Base-by-base conservation (phyloP, 1,284 basidiomycete species). In the Inonotus obliquus region DNA sequence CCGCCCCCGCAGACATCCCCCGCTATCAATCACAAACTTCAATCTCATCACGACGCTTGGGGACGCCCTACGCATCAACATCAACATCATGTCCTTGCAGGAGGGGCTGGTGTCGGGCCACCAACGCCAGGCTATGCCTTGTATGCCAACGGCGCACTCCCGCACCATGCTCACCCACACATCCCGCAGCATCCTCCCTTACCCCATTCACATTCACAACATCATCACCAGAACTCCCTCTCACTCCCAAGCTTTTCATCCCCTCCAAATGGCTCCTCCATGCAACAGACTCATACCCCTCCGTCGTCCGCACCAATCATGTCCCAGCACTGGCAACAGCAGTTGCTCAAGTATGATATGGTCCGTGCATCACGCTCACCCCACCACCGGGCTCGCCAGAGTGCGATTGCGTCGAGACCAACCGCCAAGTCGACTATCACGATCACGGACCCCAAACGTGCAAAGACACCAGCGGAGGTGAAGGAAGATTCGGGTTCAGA, bases 281-380 rank as follows among this genome's bases (percentile, higher is more conserved):
- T 63, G 19, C 65, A 81, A 60, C 81, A 83, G 68, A 76, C 73
- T 11, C 71, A 86, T n/a, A 89, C 87, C 4, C 84, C 80, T n/a
- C 79, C 79, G 49, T 74, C 77, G 23, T 69, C 74, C 2, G 78
- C 80, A 59, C 85, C 85, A 74, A 81, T 85, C 67, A 83, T 89
- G 66, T 83, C 80, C 27, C 81, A 83, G 6, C 89, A 91, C 66
- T 91, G 89, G 89, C 87, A 90, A 69, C 85, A 90, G 68, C 89
- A 91, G 73, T 74, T 91, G 67, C 78, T 91, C 71, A 91, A 91
- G 73, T 91, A 82, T 72, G 89, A 91, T 77, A 84, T 89, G 79
- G 82, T 86, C 65, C 86, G 90, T 66, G 83, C 85, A 19, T 87
- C 87, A 39, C 82, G 86, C 65, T 88, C 87, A 4, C 88, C 89